A percentile compares a stretch with the other conserved stretches of the same genome.
Evolutionary conservation across 2,329 filamentous ascomycete species (phyloP).

Genomic region (Dothiorella sarmentorum): DNA sequence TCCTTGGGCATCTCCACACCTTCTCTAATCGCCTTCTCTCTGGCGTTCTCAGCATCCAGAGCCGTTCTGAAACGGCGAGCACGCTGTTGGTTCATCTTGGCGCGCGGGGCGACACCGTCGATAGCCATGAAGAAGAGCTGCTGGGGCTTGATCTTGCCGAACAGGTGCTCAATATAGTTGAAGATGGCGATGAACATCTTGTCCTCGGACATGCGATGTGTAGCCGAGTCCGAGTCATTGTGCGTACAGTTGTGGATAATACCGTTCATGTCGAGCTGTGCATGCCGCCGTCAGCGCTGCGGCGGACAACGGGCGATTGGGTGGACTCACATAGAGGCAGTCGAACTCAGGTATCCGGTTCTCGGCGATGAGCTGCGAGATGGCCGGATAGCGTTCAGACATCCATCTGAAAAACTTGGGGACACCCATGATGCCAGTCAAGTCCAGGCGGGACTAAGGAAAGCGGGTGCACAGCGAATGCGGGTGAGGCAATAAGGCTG

Average conservation of each 20-base stretch:
- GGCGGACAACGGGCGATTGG: not conserved
- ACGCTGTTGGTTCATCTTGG: conserved; percentile 99
- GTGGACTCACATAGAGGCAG: conserved; percentile 71
- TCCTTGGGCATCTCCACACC: conserved; percentile 93
- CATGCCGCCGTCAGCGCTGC: conserved; percentile 1
- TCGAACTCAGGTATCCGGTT: conserved; percentile 99
- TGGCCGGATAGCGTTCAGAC: conserved; percentile 96
- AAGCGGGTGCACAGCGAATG: not conserved
- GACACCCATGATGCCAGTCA: conserved; percentile 58
- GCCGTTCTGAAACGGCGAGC: conserved; percentile 93
- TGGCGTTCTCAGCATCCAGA: conserved; percentile 81
- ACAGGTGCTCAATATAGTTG: conserved; percentile 99
- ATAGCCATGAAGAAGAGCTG: conserved; percentile 99
- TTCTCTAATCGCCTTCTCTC: conserved; percentile 86
- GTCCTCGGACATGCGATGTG: conserved; percentile 91
- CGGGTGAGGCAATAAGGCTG: not conserved
- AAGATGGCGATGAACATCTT: conserved; percentile 99
- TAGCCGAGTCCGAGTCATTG: conserved; percentile 88
- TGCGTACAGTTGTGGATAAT: conserved; percentile 99
- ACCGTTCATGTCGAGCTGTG: conserved; percentile 97
- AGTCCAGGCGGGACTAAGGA: not conserved
- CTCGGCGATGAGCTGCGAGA: conserved; percentile 97
- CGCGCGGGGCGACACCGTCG: conserved; percentile 92
- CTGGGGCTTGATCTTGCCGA: conserved; percentile 97
- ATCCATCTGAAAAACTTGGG: conserved; percentile 99